These are phyloP conservation scores for Uronychia setigera DNA, from an alignment of 73 alveolate genomes.

Conservation along the genomic window DNA sequence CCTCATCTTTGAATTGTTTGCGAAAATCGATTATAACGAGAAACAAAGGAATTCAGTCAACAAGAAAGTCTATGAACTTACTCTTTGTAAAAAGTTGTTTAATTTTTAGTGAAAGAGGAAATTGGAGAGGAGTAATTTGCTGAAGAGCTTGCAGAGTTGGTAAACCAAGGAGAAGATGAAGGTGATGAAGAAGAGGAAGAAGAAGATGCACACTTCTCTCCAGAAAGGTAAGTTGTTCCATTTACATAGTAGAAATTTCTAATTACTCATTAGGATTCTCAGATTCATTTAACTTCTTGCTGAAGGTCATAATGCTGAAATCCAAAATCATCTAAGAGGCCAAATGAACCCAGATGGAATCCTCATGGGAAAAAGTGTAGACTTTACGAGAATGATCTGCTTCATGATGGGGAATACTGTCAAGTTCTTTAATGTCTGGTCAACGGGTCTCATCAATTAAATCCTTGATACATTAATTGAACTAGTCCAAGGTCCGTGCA, in stretches of 20 bases:
- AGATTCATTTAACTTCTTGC: constrained; percentile 68
- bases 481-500: constrained; percentile 83
- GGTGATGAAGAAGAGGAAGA: constrained; percentile 16
- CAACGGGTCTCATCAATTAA: constrained; percentile 45
- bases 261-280: constrained; percentile 13
- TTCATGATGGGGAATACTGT: constrained; percentile 42
- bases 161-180: not conserved
- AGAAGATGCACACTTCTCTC: not conserved
- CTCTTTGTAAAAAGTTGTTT: not conserved
- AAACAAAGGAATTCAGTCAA: constrained; percentile 16
- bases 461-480: constrained; percentile 69
- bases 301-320: constrained; percentile 67
- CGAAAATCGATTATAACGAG: constrained; percentile 43
- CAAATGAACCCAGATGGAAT: constrained; percentile 48
- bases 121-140: constrained; percentile 1
- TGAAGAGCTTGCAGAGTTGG: constrained; percentile 1
- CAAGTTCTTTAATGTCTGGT: constrained; percentile 26
- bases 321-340: constrained; percentile 64
- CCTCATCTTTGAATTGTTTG: constrained; percentile 18
- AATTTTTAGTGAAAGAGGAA: not conserved
- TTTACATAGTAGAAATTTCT: not conserved
- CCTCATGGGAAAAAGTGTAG: constrained; percentile 42
- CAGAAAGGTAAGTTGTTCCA: not conserved
- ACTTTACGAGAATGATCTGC: constrained; percentile 29
- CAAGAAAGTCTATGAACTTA: constrained; percentile 3